Evolutionary conservation across 148 eudicot species (phyloP), one percentile per base, ranked within the genome.

Genomic region (Chenopodium formosanum): DNA sequence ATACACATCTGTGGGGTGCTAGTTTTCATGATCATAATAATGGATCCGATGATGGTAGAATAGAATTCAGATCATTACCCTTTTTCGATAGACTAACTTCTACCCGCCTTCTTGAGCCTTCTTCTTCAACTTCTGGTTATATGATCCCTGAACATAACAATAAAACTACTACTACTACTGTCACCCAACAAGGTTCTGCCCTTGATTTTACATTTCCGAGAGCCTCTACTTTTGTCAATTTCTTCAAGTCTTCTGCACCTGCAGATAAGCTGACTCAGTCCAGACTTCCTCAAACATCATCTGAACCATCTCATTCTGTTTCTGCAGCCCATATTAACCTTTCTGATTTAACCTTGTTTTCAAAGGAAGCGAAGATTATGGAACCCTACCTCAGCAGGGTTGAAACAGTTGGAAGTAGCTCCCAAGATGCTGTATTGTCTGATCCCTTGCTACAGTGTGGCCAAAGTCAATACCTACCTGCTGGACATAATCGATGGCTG

Each of bases 191-290:
- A 37, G 79, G 78, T 69, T 77, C 75, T 56, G 67, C 53, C 62
- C 69, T 83, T 68, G 79, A 75, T 80, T 70, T 84, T 13, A 64
- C 76, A 68, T 22, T 31, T 70, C 77, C 84, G 34, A 78, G 63
- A 74, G 50, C 74, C 25, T 79, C 82, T 19, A 37, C 69, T 29
- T 88, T 88, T 64, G 58, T 89, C 25, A 90, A 89, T 66, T 91
- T 88, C 82, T 80, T 89, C 60, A 85, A 88, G 79, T 84, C 90
- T 23, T 85, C 78, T 73, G 12, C 82, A 32, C 73, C 79, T 69
- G 81, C 87, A 7, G 86, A 83, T 37, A 84, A 85, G 32, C 68
- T 77, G 50, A 65, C 79, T 56, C 79, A 73, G 10, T 40, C 79
- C n/a, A 77, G 73, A 77, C 50, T 81, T 40, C 66, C 76, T 31